phyloP scores from a whole-genome alignment of 345 rosid species.

The Populus alba region DNA sequence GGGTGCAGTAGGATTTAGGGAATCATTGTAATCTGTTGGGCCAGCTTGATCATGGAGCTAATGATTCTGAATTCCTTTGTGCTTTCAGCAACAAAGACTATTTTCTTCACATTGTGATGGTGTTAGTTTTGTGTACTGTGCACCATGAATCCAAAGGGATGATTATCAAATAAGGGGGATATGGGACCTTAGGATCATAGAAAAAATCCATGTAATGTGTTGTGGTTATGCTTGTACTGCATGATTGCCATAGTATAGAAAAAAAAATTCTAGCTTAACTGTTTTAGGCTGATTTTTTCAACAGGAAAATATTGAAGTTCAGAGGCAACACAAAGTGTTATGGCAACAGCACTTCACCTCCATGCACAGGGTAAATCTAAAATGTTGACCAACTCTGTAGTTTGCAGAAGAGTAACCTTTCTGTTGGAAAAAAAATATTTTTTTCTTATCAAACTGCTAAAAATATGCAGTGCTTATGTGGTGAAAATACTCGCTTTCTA shows the following conservation, averaged over 20 bases:
- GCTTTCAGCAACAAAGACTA: neutral
- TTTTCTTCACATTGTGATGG: neutral
- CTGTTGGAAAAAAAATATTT: neutral
- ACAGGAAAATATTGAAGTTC: slow-evolving; percentile 71
- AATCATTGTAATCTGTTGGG: neutral
- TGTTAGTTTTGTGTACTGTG: neutral
- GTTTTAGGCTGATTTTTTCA: neutral
- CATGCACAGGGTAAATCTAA: slow-evolving; percentile 72
- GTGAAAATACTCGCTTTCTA: slow-evolving; percentile 1
- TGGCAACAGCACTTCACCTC: slow-evolving; percentile 70
- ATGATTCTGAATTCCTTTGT: neutral
- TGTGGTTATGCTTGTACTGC: neutral
- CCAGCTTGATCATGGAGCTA: neutral
- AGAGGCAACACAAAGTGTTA: slow-evolving; percentile 78
- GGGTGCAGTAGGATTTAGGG: neutral
- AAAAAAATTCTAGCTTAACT: neutral
- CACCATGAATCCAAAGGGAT: neutral
- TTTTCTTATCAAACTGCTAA: neutral
- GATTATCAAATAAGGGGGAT: neutral
- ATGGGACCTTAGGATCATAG: neutral
- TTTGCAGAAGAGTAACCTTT: neutral
- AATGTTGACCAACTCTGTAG: neutral
- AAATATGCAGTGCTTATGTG: neutral
- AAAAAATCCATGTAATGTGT: neutral
- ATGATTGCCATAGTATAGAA: neutral